A percentile compares a stretch with the other conserved stretches of the same genome.
phyloP scores from a whole-genome alignment of 83 land plant genomes.

The Diphasiastrum complanatum region DNA sequence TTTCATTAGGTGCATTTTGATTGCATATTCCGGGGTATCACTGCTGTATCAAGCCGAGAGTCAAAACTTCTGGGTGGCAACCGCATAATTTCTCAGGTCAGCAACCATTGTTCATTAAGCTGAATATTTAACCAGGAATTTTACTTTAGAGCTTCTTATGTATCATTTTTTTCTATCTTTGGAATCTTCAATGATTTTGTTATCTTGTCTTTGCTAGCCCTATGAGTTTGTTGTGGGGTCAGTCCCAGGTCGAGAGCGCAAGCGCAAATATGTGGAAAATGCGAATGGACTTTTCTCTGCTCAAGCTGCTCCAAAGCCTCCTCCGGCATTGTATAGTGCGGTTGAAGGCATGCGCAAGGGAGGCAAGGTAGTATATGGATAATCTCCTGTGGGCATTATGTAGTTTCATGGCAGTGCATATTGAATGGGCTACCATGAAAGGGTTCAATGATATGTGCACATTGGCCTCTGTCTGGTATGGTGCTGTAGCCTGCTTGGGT shows the following conservation, averaged over 20 bases:
- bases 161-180: too few relatives aligned
- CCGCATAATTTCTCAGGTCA: constrained; percentile 91
- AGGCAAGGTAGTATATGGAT: constrained; percentile 53
- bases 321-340: constrained; percentile 71
- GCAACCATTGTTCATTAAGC: too few relatives aligned
- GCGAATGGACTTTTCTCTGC: constrained; percentile 95
- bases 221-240: constrained; percentile 85
- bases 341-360: constrained; percentile 91
- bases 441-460: neutral
- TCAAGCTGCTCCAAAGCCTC: constrained; percentile 97
- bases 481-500: too few relatives aligned
- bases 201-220: constrained; percentile 42
- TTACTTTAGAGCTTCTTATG: too few relatives aligned
- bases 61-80: constrained; percentile 89
- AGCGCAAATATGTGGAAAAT: constrained; percentile 82
- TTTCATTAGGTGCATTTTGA: constrained; percentile 81
- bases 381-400: neutral
- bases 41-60: constrained; percentile 88
- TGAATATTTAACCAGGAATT: too few relatives aligned
- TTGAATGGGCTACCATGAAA: neutral
- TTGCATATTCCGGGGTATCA: constrained; percentile 70
- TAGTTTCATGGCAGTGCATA: constrained; percentile 4
- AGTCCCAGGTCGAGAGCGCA: constrained; percentile 80
- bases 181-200: neutral
- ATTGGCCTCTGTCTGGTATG: too few relatives aligned